These are phyloP conservation scores for Phytophthora ohioensis DNA, from an alignment of 352 stramenopile species.

Conservation along the genomic window DNA sequence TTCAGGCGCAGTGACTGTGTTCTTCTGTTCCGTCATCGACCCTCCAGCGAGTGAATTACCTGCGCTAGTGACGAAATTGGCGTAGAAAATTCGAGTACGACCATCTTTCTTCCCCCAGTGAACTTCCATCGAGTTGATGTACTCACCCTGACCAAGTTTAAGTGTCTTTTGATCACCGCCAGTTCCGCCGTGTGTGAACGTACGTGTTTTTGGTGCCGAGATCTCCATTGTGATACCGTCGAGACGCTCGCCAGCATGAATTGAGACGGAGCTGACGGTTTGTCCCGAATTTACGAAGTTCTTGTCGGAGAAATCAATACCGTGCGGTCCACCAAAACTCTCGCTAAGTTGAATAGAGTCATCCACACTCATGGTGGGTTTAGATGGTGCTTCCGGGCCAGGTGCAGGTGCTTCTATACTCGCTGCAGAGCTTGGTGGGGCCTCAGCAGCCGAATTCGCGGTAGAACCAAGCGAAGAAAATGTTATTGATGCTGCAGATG, in stretches of 20 bases:
- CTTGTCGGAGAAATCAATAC: constrained; percentile 34
- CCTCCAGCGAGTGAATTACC: constrained; percentile 32
- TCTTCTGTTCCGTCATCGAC: constrained; percentile 22
- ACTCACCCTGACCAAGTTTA: too few species aligned
- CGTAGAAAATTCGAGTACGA: constrained; percentile 30
- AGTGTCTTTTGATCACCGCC: too few species aligned
- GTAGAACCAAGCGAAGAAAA: too few species aligned
- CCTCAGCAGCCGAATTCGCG: too few species aligned
- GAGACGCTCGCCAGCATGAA: constrained; percentile 24
- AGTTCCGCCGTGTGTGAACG: too few species aligned
- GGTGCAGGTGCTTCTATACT: too few species aligned
- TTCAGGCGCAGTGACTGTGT: constrained; percentile 25
- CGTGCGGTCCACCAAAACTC: constrained; percentile 14
- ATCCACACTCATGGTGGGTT: constrained; percentile 19
- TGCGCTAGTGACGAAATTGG: constrained; percentile 34
- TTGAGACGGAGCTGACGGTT: constrained; percentile 24
- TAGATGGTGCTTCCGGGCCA: too few species aligned
- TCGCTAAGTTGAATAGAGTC: constrained; percentile 14
- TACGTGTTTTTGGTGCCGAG: too few species aligned
- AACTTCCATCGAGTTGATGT: too few species aligned
- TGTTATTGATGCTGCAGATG: too few species aligned
- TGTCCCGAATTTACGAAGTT: constrained; percentile 36
- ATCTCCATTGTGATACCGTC: constrained; percentile 31
- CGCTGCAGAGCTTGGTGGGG: too few species aligned
- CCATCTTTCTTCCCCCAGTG: constrained; percentile 22